Percentiles rank a stretch among this genome's conserved stretches.
These are phyloP conservation scores for Urtica urens DNA, from an alignment of 306 rosid species.

Conservation along the genomic window DNA sequence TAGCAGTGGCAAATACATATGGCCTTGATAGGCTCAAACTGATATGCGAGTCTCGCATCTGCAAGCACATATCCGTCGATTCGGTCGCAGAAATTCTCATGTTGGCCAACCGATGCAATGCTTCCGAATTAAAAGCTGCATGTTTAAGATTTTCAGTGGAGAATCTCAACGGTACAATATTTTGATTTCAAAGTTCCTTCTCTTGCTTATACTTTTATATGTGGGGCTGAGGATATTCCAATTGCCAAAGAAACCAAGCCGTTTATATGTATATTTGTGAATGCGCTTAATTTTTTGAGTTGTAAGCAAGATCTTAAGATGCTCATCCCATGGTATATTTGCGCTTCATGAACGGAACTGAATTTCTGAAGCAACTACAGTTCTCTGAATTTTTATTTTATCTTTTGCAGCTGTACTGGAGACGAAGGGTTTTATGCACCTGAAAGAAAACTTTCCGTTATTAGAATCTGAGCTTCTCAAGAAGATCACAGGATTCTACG, in stretches of 20 bases:
- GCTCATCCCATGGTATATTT: too few relatives aligned
- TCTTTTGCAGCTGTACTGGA: conserved; percentile 82
- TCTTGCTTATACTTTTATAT: too few relatives aligned
- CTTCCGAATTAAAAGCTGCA: conserved; percentile 75
- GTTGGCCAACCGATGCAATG: conserved; percentile 77
- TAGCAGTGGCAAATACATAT: conserved; percentile 85
- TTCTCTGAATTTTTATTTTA: background rate
- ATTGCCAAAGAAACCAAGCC: too few relatives aligned
- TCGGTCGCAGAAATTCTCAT: conserved; percentile 83
- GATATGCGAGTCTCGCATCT: conserved; percentile 92
- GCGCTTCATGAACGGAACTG: too few relatives aligned
- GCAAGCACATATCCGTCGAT: conserved; percentile 79
- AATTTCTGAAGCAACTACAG: too few relatives aligned
- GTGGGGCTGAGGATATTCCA: too few relatives aligned
- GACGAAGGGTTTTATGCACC: conserved; percentile 83
- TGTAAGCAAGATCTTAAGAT: too few relatives aligned
- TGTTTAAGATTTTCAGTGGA: conserved; percentile 89
- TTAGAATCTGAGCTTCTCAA: conserved; percentile 88
- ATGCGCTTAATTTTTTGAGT: too few relatives aligned
- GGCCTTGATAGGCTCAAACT: conserved; percentile 71
- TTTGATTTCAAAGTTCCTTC: too few relatives aligned
- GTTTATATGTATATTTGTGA: too few relatives aligned
- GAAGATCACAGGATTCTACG: conserved; percentile 85
- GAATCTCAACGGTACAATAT: conserved; percentile 91
- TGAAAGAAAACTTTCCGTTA: conserved; percentile 77